Percentiles rank a stretch among this genome's conserved stretches.
phyloP scores from a whole-genome alignment of 441 rosid species.

The Gossypium davidsonii region DNA sequence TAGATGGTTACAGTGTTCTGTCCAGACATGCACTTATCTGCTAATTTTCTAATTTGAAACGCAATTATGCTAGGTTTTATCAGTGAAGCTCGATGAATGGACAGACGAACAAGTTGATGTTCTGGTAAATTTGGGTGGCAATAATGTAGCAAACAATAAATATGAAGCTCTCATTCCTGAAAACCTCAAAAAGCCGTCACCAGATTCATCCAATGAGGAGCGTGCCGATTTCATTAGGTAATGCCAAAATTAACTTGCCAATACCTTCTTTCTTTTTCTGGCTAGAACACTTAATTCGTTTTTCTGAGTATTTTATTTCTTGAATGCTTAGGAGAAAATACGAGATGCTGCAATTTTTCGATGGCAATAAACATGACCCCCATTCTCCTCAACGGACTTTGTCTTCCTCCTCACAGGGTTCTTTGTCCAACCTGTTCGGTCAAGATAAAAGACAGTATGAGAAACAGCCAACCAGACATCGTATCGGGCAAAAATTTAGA shows the following conservation, averaged over 20 bases:
- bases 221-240: constrained; percentile 81
- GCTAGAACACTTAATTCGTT: constrained; percentile 5
- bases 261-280: background rate
- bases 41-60: constrained; percentile 10
- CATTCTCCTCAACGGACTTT: constrained; percentile 28
- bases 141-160: constrained; percentile 56
- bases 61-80: constrained; percentile 55
- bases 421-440: constrained; percentile 27
- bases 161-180: constrained; percentile 70
- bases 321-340: constrained; percentile 66
- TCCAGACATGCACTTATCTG: background rate
- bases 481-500: constrained; percentile 68
- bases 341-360: constrained; percentile 59
- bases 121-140: constrained; percentile 68
- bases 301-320: constrained; percentile 16
- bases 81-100: constrained; percentile 93
- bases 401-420: constrained; percentile 31
- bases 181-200: constrained; percentile 60
- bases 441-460: constrained; percentile 40
- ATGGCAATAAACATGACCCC: constrained; percentile 38
- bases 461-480: constrained; percentile 52
- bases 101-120: constrained; percentile 80
- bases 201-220: constrained; percentile 67
- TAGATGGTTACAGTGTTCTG: background rate
- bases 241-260: constrained; percentile 6